A percentile compares a stretch with the other conserved stretches of the same genome.
These are phyloP conservation scores for Hymenoscyphus repandus DNA, from an alignment of 2,329 filamentous ascomycete genomes.

Conservation along the genomic window DNA sequence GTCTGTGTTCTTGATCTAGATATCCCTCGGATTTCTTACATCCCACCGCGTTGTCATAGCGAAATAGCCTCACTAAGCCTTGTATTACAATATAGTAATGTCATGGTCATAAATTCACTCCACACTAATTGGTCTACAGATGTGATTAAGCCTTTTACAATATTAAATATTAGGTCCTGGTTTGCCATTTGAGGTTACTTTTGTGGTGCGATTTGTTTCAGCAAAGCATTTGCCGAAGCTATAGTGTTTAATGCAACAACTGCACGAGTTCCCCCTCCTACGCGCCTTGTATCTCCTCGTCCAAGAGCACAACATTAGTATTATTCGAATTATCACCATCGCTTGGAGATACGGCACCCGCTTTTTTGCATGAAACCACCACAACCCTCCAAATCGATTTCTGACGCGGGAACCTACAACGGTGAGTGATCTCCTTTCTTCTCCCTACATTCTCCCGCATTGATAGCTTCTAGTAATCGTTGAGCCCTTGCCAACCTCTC, in stretches of 20 bases:
- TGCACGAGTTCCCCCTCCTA: background rate
- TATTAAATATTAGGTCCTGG: too few relatives aligned
- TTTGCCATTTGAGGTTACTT: too few relatives aligned
- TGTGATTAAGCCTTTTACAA: too few relatives aligned
- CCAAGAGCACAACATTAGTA: background rate
- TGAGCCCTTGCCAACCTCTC: slow-evolving; percentile 39
- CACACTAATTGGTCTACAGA: slow-evolving; percentile 8
- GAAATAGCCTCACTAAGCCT: slow-evolving; percentile 20
- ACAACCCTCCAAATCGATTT: too few relatives aligned
- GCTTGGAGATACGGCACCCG: too few relatives aligned
- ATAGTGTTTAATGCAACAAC: too few relatives aligned
- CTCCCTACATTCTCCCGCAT: slow-evolving; percentile 1
- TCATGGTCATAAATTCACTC: slow-evolving; percentile 21
- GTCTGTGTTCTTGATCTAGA: slow-evolving; percentile 28
- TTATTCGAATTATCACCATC: too few relatives aligned
- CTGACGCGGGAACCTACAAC: too few relatives aligned
- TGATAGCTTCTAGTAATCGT: slow-evolving; percentile 26
- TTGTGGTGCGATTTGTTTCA: too few relatives aligned
- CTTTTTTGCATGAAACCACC: too few relatives aligned
- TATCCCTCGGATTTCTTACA: slow-evolving; percentile 28
- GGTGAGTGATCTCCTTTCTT: background rate
- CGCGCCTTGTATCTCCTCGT: background rate
- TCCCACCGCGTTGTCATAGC: slow-evolving; percentile 28
- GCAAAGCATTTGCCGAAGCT: too few relatives aligned
- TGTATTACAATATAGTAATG: slow-evolving; percentile 17